A percentile compares a stretch with the other conserved stretches of the same genome.
These are phyloP conservation scores for Nemania sp. DNA, from an alignment of 2,329 filamentous ascomycete genomes.

Conservation along the genomic window DNA sequence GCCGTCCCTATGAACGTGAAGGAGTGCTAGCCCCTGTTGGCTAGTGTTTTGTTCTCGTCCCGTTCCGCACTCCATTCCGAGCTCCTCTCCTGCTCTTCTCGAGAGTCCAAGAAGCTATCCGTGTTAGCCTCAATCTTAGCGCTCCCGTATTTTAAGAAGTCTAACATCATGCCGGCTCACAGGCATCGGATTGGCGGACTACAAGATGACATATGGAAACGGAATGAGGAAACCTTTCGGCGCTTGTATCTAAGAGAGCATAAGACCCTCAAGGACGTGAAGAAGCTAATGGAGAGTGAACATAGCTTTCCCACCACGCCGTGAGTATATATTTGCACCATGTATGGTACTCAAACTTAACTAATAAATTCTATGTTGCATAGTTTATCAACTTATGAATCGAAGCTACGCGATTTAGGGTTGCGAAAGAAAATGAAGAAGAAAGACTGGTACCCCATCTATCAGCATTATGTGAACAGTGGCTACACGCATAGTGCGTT, in stretches of 20 bases:
- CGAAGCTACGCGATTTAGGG: slow-evolving; percentile 19
- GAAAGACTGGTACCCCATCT: slow-evolving; percentile 8
- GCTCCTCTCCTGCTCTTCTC: background rate
- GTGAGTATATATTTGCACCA: background rate
- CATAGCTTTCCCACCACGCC: slow-evolving; percentile 8
- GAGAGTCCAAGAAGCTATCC: background rate
- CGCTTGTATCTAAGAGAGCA: slow-evolving; percentile 14
- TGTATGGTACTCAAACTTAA: background rate
- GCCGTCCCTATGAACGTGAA: background rate
- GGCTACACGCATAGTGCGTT: background rate
- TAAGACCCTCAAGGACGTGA: slow-evolving; percentile 1
- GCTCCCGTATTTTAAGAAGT: background rate
- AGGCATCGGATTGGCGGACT: no score
- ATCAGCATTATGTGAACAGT: slow-evolving; percentile 18
- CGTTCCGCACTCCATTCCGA: background rate
- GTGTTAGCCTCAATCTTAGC: no score
- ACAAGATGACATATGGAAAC: slow-evolving; percentile 4
- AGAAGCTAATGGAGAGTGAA: slow-evolving; percentile 10
- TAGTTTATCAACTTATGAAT: slow-evolving; percentile 20
- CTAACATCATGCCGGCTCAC: background rate
- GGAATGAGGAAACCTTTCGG: background rate
- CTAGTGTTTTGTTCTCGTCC: no score
- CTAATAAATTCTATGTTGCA: background rate
- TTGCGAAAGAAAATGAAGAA: slow-evolving; percentile 24
- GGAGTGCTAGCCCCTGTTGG: no score